Evolutionary conservation across 2,329 filamentous ascomycete genomes (phyloP).

Genomic region (Colletotrichum somersetense): DNA sequence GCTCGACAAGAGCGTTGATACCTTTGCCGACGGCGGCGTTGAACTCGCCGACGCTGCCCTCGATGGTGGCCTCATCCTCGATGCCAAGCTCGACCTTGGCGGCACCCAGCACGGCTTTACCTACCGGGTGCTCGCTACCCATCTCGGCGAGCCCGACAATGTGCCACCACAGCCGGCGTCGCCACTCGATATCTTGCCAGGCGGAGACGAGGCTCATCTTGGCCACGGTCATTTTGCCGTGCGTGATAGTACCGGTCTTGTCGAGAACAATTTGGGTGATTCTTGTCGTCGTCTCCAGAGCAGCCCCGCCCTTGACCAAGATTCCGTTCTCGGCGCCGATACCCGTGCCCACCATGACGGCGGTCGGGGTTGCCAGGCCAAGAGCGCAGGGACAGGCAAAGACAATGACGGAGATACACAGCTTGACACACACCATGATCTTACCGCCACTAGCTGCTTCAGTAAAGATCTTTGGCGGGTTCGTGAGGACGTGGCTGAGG

Average conservation of each 20-base stretch:
- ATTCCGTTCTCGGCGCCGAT: slow-evolving; percentile 96
- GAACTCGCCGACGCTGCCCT: slow-evolving; percentile 89
- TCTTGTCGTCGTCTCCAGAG: slow-evolving; percentile 90
- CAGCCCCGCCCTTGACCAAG: slow-evolving; percentile 95
- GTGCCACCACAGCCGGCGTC: slow-evolving; percentile 90
- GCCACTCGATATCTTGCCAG: slow-evolving; percentile 79
- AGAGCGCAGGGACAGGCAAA: slow-evolving; percentile 98
- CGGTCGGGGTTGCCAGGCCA: slow-evolving; percentile 94
- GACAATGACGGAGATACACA: slow-evolving; percentile 98
- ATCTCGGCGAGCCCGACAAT: slow-evolving; percentile 94
- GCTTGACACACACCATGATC: slow-evolving; percentile 95
- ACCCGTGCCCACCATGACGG: slow-evolving; percentile 99
- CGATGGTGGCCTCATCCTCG: slow-evolving; percentile 77
- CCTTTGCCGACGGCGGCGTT: slow-evolving; percentile 86
- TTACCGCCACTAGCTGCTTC: slow-evolving; percentile 86
- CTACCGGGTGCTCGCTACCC: slow-evolving; percentile 95
- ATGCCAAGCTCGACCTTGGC: slow-evolving; percentile 83
- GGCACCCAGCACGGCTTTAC: slow-evolving; percentile 83
- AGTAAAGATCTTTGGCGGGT: slow-evolving; percentile 91
- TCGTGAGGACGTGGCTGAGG: slow-evolving; percentile 83
- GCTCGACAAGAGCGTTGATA: slow-evolving; percentile 85
- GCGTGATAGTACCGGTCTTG: slow-evolving; percentile 95
- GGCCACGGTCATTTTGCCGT: slow-evolving; percentile 95
- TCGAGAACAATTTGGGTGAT: slow-evolving; percentile 92
- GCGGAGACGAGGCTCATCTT: slow-evolving; percentile 73